A percentile compares a stretch with the other conserved stretches of the same genome.
Evolutionary conservation across 1,139 yeast genomes (phyloP).

Genomic region (Zhuliangozyma blackwelliae): DNA sequence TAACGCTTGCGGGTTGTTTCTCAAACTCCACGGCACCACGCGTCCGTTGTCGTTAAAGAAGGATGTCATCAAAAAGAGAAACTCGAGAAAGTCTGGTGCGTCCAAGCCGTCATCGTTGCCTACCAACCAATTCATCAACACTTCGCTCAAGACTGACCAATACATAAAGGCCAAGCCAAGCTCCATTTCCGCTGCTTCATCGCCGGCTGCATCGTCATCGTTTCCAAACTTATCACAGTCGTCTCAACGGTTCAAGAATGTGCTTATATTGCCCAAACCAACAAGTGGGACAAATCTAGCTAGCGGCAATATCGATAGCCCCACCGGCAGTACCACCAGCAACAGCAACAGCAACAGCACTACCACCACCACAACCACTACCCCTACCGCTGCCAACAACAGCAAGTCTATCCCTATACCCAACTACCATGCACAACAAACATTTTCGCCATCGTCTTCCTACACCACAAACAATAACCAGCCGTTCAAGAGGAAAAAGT

Average conservation of each 20-base stretch:
- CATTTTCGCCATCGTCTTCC: constrained; percentile 4
- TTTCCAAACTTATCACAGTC: constrained; percentile 9
- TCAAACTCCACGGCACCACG: constrained; percentile 55
- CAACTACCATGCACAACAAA: constrained; percentile 4
- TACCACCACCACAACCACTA: constrained; percentile 11
- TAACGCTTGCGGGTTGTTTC: constrained; percentile 58
- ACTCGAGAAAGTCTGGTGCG: constrained; percentile 28
- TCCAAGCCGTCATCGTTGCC: constrained; percentile 3
- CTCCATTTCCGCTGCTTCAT: constrained; percentile 6
- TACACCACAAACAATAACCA: constrained; percentile 19
- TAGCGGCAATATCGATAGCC: no score
- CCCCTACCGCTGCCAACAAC: constrained; percentile 3
- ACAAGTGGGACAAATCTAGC: constrained; percentile 9
- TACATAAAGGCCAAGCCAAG: constrained; percentile 1
- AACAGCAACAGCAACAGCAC: constrained; percentile 2
- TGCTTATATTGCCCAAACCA: constrained; percentile 44
- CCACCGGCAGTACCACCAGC: constrained; percentile 1
- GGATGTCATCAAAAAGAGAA: constrained; percentile 53
- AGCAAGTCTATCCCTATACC: constrained; percentile 25
- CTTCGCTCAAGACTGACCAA: constrained; percentile 4
- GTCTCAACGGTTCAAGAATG: constrained; percentile 29
- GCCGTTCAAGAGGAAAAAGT: constrained; percentile 42
- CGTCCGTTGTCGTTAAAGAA: constrained; percentile 55
- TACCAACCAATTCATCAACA: constrained; percentile 2
- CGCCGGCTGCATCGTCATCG: constrained; percentile 9